Evolutionary conservation across 495 filamentous ascomycete species (phyloP).

Genomic region (Talaromyces thailandensis): DNA sequence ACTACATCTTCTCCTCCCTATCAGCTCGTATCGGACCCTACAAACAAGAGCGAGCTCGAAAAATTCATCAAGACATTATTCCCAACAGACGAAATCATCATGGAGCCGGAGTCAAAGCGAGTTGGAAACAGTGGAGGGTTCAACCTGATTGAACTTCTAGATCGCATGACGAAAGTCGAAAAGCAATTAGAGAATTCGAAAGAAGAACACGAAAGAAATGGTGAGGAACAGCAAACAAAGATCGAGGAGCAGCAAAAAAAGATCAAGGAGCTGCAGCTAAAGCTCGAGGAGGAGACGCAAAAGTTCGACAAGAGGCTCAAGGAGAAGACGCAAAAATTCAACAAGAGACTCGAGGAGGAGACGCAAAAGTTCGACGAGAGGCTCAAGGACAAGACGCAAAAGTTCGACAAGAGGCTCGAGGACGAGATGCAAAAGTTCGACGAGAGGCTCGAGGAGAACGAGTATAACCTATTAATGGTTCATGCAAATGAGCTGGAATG

Average conservation of each 20-base stretch:
- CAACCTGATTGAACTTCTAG: background rate
- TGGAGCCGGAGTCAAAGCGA: background rate
- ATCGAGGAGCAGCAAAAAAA: background rate
- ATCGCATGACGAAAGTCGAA: background rate
- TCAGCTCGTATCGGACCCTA: background rate
- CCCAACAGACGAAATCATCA: background rate
- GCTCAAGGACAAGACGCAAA: background rate
- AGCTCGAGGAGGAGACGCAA: background rate
- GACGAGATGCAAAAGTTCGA: background rate
- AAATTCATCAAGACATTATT: background rate
- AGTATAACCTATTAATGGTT: background rate
- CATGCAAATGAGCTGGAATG: conserved; percentile 4
- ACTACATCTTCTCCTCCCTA: background rate
- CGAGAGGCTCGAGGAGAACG: background rate
- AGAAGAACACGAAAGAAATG: background rate
- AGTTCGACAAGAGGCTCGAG: background rate
- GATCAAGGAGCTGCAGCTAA: background rate
- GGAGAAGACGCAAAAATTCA: background rate
- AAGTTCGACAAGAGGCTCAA: background rate
- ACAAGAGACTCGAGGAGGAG: background rate
- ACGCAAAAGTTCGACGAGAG: background rate
- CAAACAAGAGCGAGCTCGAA: conserved; percentile 3
- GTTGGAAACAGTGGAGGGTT: background rate
- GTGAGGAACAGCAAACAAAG: background rate
- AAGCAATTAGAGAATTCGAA: background rate